Evolutionary conservation across 2,329 filamentous ascomycete species (phyloP).

Genomic region (Claviceps arundinis): DNA sequence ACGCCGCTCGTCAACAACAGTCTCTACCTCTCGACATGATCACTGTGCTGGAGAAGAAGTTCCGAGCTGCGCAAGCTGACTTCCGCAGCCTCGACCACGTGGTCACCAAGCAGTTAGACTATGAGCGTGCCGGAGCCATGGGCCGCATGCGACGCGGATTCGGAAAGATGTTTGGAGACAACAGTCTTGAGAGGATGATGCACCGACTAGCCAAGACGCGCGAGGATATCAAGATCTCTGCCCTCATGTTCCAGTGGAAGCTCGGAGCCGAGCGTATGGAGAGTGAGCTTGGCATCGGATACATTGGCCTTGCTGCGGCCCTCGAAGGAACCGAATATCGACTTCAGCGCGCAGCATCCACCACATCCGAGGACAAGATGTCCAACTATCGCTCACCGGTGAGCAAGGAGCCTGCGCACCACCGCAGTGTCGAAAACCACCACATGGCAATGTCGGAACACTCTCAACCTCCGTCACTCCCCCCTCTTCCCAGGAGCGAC

Average conservation of each 20-base stretch:
- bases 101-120: conserved; percentile 46
- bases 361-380: conserved; percentile 5
- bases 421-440: conserved; percentile 6
- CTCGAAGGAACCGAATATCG: conserved; percentile 31
- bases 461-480: conserved; percentile 1
- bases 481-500: conserved; percentile 3
- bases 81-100: conserved; percentile 52
- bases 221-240: conserved; percentile 50
- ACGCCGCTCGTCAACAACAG: conserved; percentile 35
- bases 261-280: conserved; percentile 45
- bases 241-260: conserved; percentile 52
- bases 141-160: conserved; percentile 47
- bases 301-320: conserved; percentile 51
- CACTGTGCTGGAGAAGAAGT: conserved; percentile 50
- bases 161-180: conserved; percentile 49
- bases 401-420: not conserved
- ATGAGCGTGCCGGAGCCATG: conserved; percentile 46
- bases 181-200: conserved; percentile 47
- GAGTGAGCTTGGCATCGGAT: conserved; percentile 50
- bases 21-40: conserved; percentile 46
- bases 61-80: conserved; percentile 45
- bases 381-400: conserved; percentile 1
- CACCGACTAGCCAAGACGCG: conserved; percentile 42
- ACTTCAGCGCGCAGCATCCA: conserved; percentile 7
- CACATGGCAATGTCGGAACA: not conserved